These are phyloP conservation scores for Eucalyptus pumila DNA, from an alignment of 345 rosid genomes.

Conservation along the genomic window DNA sequence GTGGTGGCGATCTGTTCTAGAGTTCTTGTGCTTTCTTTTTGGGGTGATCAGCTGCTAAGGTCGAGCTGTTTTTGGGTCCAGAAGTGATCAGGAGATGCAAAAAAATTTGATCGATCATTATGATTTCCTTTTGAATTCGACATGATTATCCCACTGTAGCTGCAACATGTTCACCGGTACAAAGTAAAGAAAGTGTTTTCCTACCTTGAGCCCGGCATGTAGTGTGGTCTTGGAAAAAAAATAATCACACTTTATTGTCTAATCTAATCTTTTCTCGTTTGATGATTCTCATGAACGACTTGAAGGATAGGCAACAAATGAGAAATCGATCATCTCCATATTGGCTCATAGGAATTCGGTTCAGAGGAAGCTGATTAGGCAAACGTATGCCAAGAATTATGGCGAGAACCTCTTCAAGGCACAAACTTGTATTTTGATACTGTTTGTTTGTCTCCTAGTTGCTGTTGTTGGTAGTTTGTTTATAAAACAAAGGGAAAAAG, in stretches of 20 bases:
- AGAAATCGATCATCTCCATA: too few relatives aligned
- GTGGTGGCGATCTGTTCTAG: neutral
- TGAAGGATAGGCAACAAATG: too few relatives aligned
- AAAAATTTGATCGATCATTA: neutral
- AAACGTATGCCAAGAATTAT: conserved; percentile 34
- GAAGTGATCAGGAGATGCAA: too few relatives aligned
- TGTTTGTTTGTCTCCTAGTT: neutral
- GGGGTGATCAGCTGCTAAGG: neutral
- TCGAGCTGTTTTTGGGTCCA: neutral
- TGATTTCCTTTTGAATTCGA: neutral
- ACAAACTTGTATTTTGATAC: neutral
- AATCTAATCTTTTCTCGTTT: neutral
- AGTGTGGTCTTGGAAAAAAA: too few relatives aligned
- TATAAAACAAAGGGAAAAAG: too few relatives aligned
- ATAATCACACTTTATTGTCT: neutral
- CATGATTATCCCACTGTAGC: too few relatives aligned
- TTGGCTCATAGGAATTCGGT: conserved; percentile 59
- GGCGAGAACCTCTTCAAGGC: conserved; percentile 2
- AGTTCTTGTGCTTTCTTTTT: neutral
- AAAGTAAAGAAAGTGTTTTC: too few relatives aligned
- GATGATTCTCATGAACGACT: too few relatives aligned
- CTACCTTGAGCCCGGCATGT: too few relatives aligned
- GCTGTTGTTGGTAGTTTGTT: too few relatives aligned
- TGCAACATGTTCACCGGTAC: too few relatives aligned
- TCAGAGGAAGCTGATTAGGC: conserved; percentile 46